A percentile compares a stretch with the other conserved stretches of the same genome.
These are phyloP conservation scores for Candolleomyces aberdarensis DNA, from an alignment of 768 basidiomycete species.

Conservation along the genomic window DNA sequence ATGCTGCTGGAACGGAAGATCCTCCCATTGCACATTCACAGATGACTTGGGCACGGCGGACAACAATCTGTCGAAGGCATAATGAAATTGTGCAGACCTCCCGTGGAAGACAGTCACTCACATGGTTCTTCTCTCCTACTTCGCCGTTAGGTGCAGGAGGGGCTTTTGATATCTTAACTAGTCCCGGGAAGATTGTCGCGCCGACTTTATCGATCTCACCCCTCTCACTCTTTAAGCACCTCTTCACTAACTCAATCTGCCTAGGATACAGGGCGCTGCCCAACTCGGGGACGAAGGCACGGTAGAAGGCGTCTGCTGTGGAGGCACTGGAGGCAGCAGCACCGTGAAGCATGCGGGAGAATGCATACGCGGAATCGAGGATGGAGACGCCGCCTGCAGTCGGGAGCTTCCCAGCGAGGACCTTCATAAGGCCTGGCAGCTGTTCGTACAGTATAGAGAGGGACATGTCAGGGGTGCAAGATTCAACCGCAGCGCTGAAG, in stretches of 20 bases:
- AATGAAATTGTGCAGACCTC: not conserved
- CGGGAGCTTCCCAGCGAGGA: slow-evolving; percentile 45
- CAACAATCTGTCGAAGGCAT: slow-evolving; percentile 48
- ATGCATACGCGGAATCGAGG: slow-evolving; percentile 71
- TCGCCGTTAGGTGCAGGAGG: slow-evolving; percentile 31
- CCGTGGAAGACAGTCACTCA: slow-evolving; percentile 16
- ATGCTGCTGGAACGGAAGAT: slow-evolving; percentile 2
- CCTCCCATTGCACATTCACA: slow-evolving; percentile 75
- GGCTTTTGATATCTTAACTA: slow-evolving; percentile 72
- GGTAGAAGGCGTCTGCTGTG: slow-evolving; percentile 75
- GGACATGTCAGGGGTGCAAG: slow-evolving; percentile 70
- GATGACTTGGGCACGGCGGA: slow-evolving; percentile 81
- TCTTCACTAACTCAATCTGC: slow-evolving; percentile 82
- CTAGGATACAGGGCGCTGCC: slow-evolving; percentile 69
- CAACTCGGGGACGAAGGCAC: slow-evolving; percentile 83
- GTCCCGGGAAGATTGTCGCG: slow-evolving; percentile 82
- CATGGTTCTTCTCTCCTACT: slow-evolving; percentile 49
- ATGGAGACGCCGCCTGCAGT: slow-evolving; percentile 50
- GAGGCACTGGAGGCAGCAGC: slow-evolving; percentile 40
- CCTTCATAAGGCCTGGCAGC: slow-evolving; percentile 58
- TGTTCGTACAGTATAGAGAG: slow-evolving; percentile 66
- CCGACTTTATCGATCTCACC: slow-evolving; percentile 76
- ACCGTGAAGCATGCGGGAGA: slow-evolving; percentile 85
- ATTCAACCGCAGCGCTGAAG: slow-evolving; percentile 81
- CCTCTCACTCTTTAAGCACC: slow-evolving; percentile 73